A percentile compares a stretch with the other conserved stretches of the same genome.
These are phyloP conservation scores for Alternaria postmessia DNA, from an alignment of 2,329 filamentous ascomycete genomes.

Conservation along the genomic window DNA sequence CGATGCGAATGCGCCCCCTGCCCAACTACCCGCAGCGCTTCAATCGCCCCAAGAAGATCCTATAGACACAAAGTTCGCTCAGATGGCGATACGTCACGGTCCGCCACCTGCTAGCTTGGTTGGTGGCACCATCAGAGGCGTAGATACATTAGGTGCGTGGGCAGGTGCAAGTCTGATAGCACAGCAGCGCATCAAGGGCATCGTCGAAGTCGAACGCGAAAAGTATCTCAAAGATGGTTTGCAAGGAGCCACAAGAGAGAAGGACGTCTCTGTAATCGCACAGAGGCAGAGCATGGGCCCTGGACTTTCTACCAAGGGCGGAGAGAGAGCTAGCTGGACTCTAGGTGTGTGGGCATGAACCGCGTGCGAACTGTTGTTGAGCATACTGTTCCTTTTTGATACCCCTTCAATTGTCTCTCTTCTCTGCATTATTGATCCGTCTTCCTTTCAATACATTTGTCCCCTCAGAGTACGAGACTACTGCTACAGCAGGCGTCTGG, in stretches of 20 bases:
- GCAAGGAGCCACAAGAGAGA: conserved; percentile 66
- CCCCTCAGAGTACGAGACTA: background rate
- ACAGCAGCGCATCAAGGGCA: conserved; percentile 72
- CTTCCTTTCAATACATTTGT: background rate
- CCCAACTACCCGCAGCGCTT: conserved; percentile 50
- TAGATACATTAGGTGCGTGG: conserved; percentile 78
- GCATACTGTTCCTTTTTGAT: conserved; percentile 12
- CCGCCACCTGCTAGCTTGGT: conserved; percentile 48
- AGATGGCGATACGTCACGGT: conserved; percentile 56
- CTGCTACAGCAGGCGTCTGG: background rate
- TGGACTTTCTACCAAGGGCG: conserved; percentile 47
- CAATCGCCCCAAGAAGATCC: conserved; percentile 62
- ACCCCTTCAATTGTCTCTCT: conserved; percentile 12
- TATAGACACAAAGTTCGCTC: conserved; percentile 66
- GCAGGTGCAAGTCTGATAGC: conserved; percentile 75
- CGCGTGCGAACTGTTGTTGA: conserved; percentile 1
- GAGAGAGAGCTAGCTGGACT: conserved; percentile 51
- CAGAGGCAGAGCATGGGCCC: conserved; percentile 72
- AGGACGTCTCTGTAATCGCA: conserved; percentile 64
- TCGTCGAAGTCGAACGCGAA: conserved; percentile 76
- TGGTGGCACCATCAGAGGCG: conserved; percentile 68
- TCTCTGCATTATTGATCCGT: background rate
- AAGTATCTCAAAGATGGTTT: conserved; percentile 73
- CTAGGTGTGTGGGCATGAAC: conserved; percentile 50
- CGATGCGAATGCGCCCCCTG: conserved; percentile 14